These are phyloP conservation scores for Capsella rubella DNA, from an alignment of 441 rosid species.

Conservation along the genomic window DNA sequence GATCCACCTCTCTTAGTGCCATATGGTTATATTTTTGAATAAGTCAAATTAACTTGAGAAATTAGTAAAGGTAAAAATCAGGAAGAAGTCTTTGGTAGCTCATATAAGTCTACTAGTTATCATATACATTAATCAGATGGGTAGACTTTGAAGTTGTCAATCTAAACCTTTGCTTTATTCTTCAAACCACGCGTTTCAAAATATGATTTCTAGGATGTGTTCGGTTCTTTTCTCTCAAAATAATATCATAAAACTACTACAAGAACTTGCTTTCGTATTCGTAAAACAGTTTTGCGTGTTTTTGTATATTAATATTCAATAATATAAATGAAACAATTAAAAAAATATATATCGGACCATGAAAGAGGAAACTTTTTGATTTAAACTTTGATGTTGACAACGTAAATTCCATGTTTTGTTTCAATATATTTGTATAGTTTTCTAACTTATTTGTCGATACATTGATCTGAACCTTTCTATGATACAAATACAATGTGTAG, in stretches of 20 bases:
- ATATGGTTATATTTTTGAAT: conserved; percentile 23
- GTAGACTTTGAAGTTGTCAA: conserved; percentile 41
- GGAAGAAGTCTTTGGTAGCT: conserved; percentile 36
- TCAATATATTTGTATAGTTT: conserved; percentile 11
- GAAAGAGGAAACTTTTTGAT: conserved; percentile 34
- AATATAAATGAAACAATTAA: neutral
- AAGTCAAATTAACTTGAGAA: conserved; percentile 24
- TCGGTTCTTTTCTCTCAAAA: conserved; percentile 1
- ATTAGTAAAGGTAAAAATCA: conserved; percentile 19
- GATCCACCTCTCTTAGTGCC: neutral
- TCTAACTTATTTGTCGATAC: conserved; percentile 12
- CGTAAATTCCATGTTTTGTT: conserved; percentile 15
- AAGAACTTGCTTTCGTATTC: conserved; percentile 14
- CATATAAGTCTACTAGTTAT: neutral
- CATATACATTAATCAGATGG: neutral
- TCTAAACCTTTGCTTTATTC: conserved; percentile 6
- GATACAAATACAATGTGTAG: neutral
- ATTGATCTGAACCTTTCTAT: neutral
- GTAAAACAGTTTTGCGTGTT: neutral
- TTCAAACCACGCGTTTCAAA: conserved; percentile 8
- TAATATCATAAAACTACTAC: conserved; percentile 8
- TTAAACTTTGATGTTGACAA: conserved; percentile 36
- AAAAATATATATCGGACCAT: conserved; percentile 15
- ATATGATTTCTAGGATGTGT: conserved; percentile 1
- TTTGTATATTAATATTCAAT: neutral